These are phyloP conservation scores for Fusarium chaquense DNA, from an alignment of 2,329 filamentous ascomycete genomes.

Conservation along the genomic window DNA sequence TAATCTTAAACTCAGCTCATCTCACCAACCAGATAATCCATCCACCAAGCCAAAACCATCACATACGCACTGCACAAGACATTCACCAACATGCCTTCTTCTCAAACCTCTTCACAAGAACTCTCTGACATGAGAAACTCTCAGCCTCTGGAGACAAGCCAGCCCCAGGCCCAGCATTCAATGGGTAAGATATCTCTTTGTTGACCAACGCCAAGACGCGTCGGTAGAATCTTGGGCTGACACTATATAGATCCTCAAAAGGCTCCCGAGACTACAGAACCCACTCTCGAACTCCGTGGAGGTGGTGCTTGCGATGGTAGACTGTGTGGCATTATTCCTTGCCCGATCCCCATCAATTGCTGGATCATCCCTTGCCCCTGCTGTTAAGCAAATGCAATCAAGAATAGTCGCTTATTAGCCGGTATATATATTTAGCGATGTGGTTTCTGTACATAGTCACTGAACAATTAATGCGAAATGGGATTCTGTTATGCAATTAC, in stretches of 20 bases:
- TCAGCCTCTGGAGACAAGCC: constrained; percentile 18
- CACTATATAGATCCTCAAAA: constrained; percentile 9
- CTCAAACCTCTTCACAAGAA: constrained; percentile 7
- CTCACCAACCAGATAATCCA: not conserved
- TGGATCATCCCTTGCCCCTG: constrained; percentile 36
- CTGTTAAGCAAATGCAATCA: not conserved
- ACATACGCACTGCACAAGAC: too few species aligned
- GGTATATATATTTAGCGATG: too few species aligned
- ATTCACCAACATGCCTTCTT: not conserved
- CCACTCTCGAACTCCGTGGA: constrained; percentile 18
- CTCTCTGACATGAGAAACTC: constrained; percentile 5
- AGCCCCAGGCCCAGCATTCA: constrained; percentile 18
- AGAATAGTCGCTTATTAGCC: not conserved
- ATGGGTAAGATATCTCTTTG: constrained; percentile 16
- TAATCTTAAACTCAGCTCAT: not conserved
- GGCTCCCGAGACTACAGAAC: constrained; percentile 10
- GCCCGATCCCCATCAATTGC: constrained; percentile 31
- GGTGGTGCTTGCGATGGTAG: constrained; percentile 30
- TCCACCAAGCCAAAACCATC: not conserved
- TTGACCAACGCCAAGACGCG: not conserved
- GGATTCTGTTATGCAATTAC: not conserved
- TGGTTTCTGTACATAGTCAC: not conserved
- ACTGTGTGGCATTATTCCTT: constrained; percentile 27
- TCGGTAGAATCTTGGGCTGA: not conserved
- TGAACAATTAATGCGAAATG: not conserved